Evolutionary conservation across 495 filamentous ascomycete species (phyloP), one percentile per base, ranked within the genome.

Genomic region (Tuber umbilicatum): DNA sequence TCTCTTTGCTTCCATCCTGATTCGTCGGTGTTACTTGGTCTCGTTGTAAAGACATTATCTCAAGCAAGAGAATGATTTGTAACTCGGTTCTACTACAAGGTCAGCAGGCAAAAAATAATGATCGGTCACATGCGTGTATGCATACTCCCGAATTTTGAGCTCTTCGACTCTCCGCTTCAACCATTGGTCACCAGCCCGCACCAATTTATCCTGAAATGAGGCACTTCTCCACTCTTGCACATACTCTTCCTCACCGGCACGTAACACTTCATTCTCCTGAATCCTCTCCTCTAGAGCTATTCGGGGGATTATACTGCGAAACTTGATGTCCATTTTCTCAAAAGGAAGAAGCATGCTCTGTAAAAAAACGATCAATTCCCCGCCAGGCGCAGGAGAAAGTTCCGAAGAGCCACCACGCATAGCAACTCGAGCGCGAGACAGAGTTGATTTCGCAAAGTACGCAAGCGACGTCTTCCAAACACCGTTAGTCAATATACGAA

Each of bases 401-500:
- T 85, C 81, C 82, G 85, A 86, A 23, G 88, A 86, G 39, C 88
- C 85, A 39, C 88, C 83, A 78, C 91, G 88, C 76, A 97, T 93
- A 45, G 89, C 89, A 69, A 90, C 90, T 72, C 95, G 88, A 35
- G 92, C 93, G 79, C 93, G 88, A n/a, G 96, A 92, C 35, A 98
- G 86, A 5, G 95, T 93, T 2, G 95, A 95, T 86, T 99, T 99
- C 31, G 94, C 92, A 85, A 98, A 99, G 83, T 97, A 99, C 77
- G 94, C 96, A 79, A 98, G 84, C 19, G 95, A 95, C 37, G 93
- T 91, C 90, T 94, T 60, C 27, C 19, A n/a, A 68, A 50, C 16
- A 64, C 14, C 73, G 80, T 85, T 73, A 85, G 81, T 67, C 21
- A 64, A 35, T 42, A 72, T 47, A 70, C 31, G 31, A 39, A 69